Base-by-base conservation (phyloP, 257 asterid species). In the Gentiana dahurica region DNA sequence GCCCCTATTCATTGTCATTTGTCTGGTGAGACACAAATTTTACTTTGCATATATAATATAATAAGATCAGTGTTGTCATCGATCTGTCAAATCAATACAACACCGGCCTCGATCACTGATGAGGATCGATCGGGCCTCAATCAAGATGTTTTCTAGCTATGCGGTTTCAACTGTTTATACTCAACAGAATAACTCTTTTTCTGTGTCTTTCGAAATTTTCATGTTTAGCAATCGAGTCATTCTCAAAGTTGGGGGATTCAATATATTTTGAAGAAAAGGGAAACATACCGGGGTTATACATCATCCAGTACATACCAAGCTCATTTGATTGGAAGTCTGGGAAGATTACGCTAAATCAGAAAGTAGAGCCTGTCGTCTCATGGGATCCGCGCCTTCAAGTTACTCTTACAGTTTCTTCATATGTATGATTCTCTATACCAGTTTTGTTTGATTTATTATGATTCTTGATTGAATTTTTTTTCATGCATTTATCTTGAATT, bases 221-320 rank as follows among this genome's bases (percentile, higher is more conserved):
- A 11, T 6, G 8, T 62, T 5, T 33, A 88, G 98, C 94, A 48
- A 75, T 82, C 48, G 98, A 91, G 53, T 82, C 98, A 0, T 91
- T 91, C 66, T 75, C 98, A 15, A 91, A 91, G 75, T 55, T 91
- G 71, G 98, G 98, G 68, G 96, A 91, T 67, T 79, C 96, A 0
- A 82, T 87, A 53, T 91, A 91, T 80, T 91, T 91, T 49, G 96
- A 87, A 66, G 91, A 90, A 60, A 74, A 39, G 24, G 95, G 92
- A 55, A 55, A 54, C 0, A 36, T 46, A 62, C 88, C 95, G 1
- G 15, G 77, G 45, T 84, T 91, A 12, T 85, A 91, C 71, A 67
- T 91, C 37, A 77, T 81, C 47, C 98, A 91, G 69, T 91, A 81
- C 76, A 76, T 91, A 61, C 66, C 94, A 49, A 91, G 90, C 81